These are phyloP conservation scores for Dalechampia spathulata DNA, from an alignment of 441 rosid species.

Conservation along the genomic window DNA sequence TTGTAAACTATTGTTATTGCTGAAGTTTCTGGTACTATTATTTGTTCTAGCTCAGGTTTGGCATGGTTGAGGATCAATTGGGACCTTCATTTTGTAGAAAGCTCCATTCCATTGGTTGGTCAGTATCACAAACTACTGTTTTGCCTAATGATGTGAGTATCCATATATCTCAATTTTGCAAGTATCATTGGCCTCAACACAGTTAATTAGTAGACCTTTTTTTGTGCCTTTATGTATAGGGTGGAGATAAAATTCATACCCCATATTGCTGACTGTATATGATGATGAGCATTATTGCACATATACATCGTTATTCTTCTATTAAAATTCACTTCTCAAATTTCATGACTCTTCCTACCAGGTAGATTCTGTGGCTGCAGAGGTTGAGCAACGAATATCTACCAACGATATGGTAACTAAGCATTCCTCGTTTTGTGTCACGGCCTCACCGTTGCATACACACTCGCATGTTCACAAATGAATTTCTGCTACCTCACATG, in stretches of 20 bases:
- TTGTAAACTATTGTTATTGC: slow-evolving; percentile 9
- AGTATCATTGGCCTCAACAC: neutral
- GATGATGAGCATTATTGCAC: no score
- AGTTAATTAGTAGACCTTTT: no score
- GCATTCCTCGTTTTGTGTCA: no score
- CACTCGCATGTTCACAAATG: no score
- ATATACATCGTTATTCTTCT: no score
- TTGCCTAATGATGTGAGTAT: slow-evolving; percentile 82
- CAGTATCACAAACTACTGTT: slow-evolving; percentile 49
- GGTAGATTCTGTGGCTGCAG: slow-evolving; percentile 97
- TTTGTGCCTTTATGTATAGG: no score
- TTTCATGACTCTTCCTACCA: slow-evolving; percentile 30
- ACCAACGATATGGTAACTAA: slow-evolving; percentile 68
- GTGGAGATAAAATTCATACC: no score
- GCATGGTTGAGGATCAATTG: slow-evolving; percentile 87
- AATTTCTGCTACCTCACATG: slow-evolving; percentile 1
- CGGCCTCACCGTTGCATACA: no score
- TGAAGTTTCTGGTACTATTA: slow-evolving; percentile 27
- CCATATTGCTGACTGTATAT: no score
- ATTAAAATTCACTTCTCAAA: slow-evolving; percentile 15
- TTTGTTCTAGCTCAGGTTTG: slow-evolving; percentile 99
- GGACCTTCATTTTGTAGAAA: slow-evolving; percentile 67
- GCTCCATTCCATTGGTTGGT: slow-evolving; percentile 80
- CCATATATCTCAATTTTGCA: slow-evolving; percentile 3
- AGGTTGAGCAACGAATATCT: slow-evolving; percentile 71